phyloP scores from a whole-genome alignment of 1,139 yeast genomes.

The Wickerhamomyces sp. region DNA sequence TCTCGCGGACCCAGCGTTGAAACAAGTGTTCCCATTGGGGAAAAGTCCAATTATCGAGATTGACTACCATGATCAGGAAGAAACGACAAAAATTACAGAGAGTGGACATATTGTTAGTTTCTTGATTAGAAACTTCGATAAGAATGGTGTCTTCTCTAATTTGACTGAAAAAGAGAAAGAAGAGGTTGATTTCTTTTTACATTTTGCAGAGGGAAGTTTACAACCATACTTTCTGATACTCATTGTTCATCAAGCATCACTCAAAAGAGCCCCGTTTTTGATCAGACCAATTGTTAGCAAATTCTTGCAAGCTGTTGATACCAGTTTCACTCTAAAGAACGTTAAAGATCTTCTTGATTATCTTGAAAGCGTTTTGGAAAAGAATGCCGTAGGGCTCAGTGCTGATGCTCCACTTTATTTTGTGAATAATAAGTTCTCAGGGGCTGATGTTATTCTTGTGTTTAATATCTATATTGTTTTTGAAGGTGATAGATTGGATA shows the following conservation, averaged over 20 bases:
- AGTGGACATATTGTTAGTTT: slow-evolving; percentile 44
- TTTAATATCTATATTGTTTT: slow-evolving; percentile 31
- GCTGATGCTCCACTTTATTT: slow-evolving; percentile 31
- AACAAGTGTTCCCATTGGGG: slow-evolving; percentile 51
- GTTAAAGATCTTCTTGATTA: background rate
- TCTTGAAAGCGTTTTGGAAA: slow-evolving; percentile 34
- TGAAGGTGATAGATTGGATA: slow-evolving; percentile 6
- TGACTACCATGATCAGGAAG: slow-evolving; percentile 30
- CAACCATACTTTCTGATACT: slow-evolving; percentile 43
- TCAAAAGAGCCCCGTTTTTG: slow-evolving; percentile 36
- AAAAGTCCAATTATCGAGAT: slow-evolving; percentile 52
- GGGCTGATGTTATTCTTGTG: slow-evolving; percentile 48
- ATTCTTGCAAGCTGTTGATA: background rate
- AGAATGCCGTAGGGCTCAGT: slow-evolving; percentile 27
- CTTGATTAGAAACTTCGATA: slow-evolving; percentile 39
- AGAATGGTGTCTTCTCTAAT: slow-evolving; percentile 30
- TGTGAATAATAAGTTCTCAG: slow-evolving; percentile 51
- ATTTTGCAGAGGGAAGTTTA: slow-evolving; percentile 54
- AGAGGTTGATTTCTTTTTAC: slow-evolving; percentile 44
- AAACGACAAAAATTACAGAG: slow-evolving; percentile 34
- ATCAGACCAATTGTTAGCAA: background rate
- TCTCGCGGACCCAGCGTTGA: slow-evolving; percentile 37
- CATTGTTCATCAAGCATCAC: slow-evolving; percentile 35
- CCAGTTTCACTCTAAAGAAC: background rate
- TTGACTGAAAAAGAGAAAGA: slow-evolving; percentile 27